phyloP scores from a whole-genome alignment of 2,329 filamentous ascomycete genomes.

The Xylaria sp. region DNA sequence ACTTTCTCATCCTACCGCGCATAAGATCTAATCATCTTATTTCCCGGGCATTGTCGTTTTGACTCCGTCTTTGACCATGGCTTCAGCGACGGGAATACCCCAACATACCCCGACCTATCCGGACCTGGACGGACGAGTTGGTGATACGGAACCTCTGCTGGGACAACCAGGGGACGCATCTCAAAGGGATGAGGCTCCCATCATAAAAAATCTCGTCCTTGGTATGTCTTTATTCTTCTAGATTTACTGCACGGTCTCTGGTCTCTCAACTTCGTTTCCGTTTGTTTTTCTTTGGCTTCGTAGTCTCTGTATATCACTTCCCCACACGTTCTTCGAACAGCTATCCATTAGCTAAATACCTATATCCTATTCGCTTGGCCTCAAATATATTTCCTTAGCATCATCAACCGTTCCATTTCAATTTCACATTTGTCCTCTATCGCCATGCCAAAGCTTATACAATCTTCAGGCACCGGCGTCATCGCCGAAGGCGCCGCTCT shows the following conservation, averaged over 20 bases:
- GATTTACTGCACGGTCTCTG: slow-evolving; percentile 12
- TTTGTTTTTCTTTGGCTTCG: slow-evolving; percentile 14
- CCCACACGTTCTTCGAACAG: slow-evolving; percentile 24
- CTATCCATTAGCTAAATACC: slow-evolving; percentile 9
- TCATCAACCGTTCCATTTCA: slow-evolving; percentile 11
- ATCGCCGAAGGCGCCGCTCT: slow-evolving; percentile 82
- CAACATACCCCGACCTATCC: slow-evolving; percentile 56
- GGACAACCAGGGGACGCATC: slow-evolving; percentile 77
- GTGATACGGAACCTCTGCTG: slow-evolving; percentile 76
- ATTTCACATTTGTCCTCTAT: slow-evolving; percentile 4
- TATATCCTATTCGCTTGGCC: background rate
- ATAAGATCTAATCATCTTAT: slow-evolving; percentile 5
- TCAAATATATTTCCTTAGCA: slow-evolving; percentile 9
- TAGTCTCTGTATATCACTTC: slow-evolving; percentile 17
- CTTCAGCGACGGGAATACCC: slow-evolving; percentile 74
- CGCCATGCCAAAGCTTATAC: slow-evolving; percentile 49
- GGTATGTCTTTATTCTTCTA: slow-evolving; percentile 61
- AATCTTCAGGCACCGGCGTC: slow-evolving; percentile 75
- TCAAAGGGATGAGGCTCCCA: slow-evolving; percentile 70
- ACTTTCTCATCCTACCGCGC: slow-evolving; percentile 8
- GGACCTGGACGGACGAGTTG: slow-evolving; percentile 49
- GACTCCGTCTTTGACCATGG: slow-evolving; percentile 60
- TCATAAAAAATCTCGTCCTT: slow-evolving; percentile 77
- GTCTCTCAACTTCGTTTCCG: slow-evolving; percentile 11
- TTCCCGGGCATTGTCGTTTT: slow-evolving; percentile 24